A percentile compares a stretch with the other conserved stretches of the same genome.
These are phyloP conservation scores for Phytophthora niederhauseri DNA, from an alignment of 352 stramenopile genomes.

Conservation along the genomic window DNA sequence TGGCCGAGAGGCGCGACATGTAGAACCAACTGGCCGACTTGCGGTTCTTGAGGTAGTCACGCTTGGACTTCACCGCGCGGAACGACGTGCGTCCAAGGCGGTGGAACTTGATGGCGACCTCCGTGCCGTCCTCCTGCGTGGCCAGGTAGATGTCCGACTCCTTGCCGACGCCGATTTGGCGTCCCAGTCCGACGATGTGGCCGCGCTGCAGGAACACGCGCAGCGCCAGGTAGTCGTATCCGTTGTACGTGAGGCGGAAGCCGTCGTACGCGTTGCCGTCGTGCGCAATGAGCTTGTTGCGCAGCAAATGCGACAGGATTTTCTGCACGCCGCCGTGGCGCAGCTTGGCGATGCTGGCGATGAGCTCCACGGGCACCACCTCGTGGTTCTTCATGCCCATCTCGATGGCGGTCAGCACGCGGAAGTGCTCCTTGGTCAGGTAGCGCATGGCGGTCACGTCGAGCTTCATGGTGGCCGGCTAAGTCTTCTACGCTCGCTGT, in stretches of 20 bases:
- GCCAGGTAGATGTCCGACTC: conserved; percentile 99
- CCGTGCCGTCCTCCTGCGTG: conserved; percentile 92
- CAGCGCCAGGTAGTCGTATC: conserved; percentile 99
- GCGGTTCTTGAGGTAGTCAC: conserved; percentile 98
- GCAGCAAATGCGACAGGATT: conserved; percentile 96
- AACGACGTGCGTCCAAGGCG: conserved; percentile 99
- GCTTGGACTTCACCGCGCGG: conserved; percentile 96
- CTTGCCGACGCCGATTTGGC: conserved; percentile 99
- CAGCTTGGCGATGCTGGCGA: conserved; percentile 97
- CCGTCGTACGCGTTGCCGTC: conserved; percentile 97
- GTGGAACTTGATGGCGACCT: conserved; percentile 99
- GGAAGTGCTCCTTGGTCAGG: conserved; percentile 96
- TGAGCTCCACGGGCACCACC: conserved; percentile 97
- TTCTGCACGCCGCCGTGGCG: conserved; percentile 98
- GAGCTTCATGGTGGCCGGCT: conserved; percentile 83
- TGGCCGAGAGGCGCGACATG: conserved; percentile 97
- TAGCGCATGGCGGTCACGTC: conserved; percentile 95
- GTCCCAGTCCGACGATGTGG: conserved; percentile 91
- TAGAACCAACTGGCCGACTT: conserved; percentile 98
- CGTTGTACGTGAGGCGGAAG: conserved; percentile 98
- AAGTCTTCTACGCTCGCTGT: conserved; percentile 6
- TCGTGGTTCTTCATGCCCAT: conserved; percentile 99
- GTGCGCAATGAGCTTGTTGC: conserved; percentile 99
- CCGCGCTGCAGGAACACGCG: conserved; percentile 94
- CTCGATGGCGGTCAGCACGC: conserved; percentile 98